Conservation (phyloP, 78 protist genomes). For the Neovahlkampfia damariscottae region DNA sequence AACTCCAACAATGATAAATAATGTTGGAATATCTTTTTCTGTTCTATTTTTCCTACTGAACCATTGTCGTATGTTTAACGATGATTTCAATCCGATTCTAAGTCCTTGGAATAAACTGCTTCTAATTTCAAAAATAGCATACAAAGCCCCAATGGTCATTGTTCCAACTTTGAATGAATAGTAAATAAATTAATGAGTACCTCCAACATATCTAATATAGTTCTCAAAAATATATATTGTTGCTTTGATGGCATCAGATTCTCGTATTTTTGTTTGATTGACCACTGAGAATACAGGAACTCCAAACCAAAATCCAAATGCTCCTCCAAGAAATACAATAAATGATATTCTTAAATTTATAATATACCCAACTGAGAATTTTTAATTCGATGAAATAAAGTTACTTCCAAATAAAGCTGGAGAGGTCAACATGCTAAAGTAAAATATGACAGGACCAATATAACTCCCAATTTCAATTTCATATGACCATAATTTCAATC, state of each 20-base stretch:
- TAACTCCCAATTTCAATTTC: not conserved
- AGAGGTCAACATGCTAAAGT: not conserved
- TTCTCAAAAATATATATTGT: not conserved
- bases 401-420: no score
- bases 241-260: not conserved
- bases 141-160: not conserved
- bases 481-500: not conserved
- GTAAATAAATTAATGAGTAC: no score
- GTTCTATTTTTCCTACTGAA: not conserved
- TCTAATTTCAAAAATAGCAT: not conserved
- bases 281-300: not conserved
- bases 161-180: no score
- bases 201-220: not conserved
- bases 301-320: not conserved
- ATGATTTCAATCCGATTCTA: not conserved
- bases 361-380: slow-evolving; percentile 1
- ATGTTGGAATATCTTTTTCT: not conserved
- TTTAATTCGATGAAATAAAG: no score
- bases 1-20: not conserved
- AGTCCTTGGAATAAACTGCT: not conserved
- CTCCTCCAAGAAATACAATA: not conserved
- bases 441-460: not conserved
- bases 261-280: not conserved
- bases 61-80: not conserved
- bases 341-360: not conserved